Percentiles rank a stretch among this genome's conserved stretches.
Evolutionary conservation across 1,284 basidiomycete species (phyloP).

Genomic region (Moesziomyces sp.): DNA sequence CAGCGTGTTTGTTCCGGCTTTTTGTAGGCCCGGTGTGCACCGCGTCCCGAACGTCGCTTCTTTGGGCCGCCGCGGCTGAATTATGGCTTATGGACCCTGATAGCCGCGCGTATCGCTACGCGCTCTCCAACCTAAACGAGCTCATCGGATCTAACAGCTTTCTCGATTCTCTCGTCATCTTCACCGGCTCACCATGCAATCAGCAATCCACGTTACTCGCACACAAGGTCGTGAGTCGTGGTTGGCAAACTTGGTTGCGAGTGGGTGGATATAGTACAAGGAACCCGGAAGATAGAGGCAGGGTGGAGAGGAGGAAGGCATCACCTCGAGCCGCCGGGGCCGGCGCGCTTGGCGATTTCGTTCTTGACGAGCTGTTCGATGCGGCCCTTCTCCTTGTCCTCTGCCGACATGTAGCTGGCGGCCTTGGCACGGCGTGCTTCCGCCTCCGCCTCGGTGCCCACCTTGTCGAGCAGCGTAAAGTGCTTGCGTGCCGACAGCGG

Average conservation of each 20-base stretch:
- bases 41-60: background rate
- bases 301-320: no score
- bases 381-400: conserved; percentile 56
- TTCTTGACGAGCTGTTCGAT: conserved; percentile 59
- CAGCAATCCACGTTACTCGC: no score
- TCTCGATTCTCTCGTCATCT: no score
- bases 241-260: no score
- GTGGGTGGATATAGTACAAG: conserved; percentile 5
- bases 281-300: background rate
- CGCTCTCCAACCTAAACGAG: background rate
- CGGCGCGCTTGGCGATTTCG: conserved; percentile 40
- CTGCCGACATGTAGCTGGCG: conserved; percentile 52
- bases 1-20: background rate
- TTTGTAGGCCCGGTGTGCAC: no score
- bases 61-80: background rate
- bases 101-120: conserved; percentile 4
- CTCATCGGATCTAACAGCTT: background rate
- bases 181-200: no score
- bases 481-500: conserved; percentile 63
- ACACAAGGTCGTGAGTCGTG: no score
- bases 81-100: background rate
- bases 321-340: conserved; percentile 21
- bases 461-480: conserved; percentile 51
- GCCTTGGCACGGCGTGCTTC: conserved; percentile 40
- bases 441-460: conserved; percentile 41